These are phyloP conservation scores for Anthracocystis panici-leucophaei DNA, from an alignment of 1,284 basidiomycete species.

Conservation along the genomic window DNA sequence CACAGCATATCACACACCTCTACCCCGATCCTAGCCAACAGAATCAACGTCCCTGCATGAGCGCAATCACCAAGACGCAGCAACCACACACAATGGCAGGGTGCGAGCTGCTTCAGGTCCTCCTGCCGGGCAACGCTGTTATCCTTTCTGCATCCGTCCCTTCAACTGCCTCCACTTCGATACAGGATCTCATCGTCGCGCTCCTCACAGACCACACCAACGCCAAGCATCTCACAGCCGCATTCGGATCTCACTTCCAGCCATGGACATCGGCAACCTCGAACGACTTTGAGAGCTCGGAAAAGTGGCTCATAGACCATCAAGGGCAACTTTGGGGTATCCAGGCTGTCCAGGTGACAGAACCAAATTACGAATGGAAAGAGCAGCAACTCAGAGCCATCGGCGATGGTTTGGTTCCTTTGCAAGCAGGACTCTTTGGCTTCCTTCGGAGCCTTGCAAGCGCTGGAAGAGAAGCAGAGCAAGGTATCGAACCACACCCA, in stretches of 20 bases:
- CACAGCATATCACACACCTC: too few relatives aligned
- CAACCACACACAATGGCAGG: conserved; percentile 28
- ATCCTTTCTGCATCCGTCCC: conserved; percentile 53
- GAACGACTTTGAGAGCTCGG: conserved; percentile 46
- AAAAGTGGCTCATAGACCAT: conserved; percentile 53
- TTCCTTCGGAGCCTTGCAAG: conserved; percentile 76
- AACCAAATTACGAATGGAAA: conserved; percentile 56
- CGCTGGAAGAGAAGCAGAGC: conserved; percentile 78
- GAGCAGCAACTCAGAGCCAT: conserved; percentile 45
- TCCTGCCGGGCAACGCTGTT: conserved; percentile 53
- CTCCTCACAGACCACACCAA: conserved; percentile 54
- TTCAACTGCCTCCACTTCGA: conserved; percentile 28
- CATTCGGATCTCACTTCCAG: conserved; percentile 53
- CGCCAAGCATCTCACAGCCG: conserved; percentile 29
- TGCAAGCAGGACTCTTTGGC: conserved; percentile 45
- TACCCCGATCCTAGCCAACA: background rate
- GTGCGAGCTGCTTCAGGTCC: conserved; percentile 53
- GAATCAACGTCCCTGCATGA: background rate
- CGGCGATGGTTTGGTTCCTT: conserved; percentile 41
- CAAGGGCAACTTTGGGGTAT: conserved; percentile 54
- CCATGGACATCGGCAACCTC: conserved; percentile 44
- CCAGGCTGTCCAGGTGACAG: conserved; percentile 42
- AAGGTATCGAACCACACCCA: conserved; percentile 84
- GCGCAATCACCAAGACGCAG: background rate
- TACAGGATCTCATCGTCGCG: conserved; percentile 44